phyloP scores from a whole-genome alignment of 1,139 yeast genomes.

The Meyerozyma guilliermondii region DNA sequence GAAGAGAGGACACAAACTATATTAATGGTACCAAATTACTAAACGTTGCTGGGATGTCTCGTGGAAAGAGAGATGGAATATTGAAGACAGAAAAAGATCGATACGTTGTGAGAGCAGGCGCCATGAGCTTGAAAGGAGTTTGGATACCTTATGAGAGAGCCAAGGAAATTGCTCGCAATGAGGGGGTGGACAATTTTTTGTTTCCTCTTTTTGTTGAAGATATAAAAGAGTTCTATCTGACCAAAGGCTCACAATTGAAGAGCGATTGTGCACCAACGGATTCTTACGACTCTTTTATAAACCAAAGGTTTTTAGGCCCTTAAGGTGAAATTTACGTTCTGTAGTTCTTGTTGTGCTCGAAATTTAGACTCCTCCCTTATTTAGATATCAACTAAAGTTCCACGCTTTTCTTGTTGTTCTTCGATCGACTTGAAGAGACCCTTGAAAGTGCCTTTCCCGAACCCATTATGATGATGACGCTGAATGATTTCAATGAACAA shows the following conservation, averaged over 20 bases:
- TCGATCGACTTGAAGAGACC: constrained; percentile 78
- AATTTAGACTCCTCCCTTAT: not conserved
- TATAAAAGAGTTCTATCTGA: constrained; percentile 38
- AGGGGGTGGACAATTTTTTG: constrained; percentile 77
- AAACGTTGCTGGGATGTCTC: constrained; percentile 91
- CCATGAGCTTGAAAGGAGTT: constrained; percentile 96
- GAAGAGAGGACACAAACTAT: constrained; percentile 92
- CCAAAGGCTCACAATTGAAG: not conserved
- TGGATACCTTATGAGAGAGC: constrained; percentile 98
- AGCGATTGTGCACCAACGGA: not conserved
- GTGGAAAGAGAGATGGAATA: constrained; percentile 95
- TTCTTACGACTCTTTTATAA: not conserved
- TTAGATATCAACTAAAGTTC: constrained; percentile 28
- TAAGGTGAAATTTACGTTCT: not conserved
- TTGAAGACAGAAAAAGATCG: constrained; percentile 83
- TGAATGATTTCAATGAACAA: constrained; percentile 77
- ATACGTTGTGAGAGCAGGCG: constrained; percentile 92
- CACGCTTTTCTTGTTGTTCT: constrained; percentile 49
- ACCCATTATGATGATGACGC: constrained; percentile 73
- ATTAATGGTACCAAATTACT: constrained; percentile 90
- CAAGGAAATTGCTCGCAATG: constrained; percentile 83
- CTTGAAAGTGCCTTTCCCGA: constrained; percentile 84
- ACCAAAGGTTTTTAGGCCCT: not conserved
- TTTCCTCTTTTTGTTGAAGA: constrained; percentile 88
- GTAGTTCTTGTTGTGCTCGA: not conserved